These are phyloP conservation scores for Haematococcus lacustris DNA, from an alignment of 139 green algal species.

Conservation along the genomic window DNA sequence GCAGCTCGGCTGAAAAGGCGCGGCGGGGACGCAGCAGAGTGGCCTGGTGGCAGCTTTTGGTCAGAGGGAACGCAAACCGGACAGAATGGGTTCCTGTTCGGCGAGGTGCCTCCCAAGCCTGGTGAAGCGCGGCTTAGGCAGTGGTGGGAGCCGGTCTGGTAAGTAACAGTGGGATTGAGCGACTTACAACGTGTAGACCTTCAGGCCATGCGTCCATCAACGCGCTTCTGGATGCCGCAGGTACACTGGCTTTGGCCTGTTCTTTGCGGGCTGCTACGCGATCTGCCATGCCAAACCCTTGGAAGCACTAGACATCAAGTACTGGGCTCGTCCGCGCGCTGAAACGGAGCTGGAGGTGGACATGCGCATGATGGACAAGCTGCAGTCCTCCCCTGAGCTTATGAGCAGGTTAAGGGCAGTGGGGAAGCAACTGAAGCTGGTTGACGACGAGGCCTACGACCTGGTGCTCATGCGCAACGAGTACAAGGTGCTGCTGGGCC, in stretches of 20 bases:
- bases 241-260: slow-evolving; percentile 25
- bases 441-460: slow-evolving; percentile 39
- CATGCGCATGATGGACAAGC: slow-evolving; percentile 41
- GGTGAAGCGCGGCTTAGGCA: slow-evolving; percentile 69
- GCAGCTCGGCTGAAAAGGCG: not conserved
- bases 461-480: slow-evolving; percentile 42
- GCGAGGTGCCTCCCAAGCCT: slow-evolving; percentile 65
- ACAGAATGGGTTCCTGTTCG: slow-evolving; percentile 70
- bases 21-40: slow-evolving; percentile 24
- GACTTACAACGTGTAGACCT: too few species aligned
- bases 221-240: slow-evolving; percentile 9
- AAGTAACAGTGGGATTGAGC: too few species aligned
- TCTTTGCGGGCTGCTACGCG: slow-evolving; percentile 24
- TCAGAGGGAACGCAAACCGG: slow-evolving; percentile 63
- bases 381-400: slow-evolving; percentile 24
- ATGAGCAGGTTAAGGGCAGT: slow-evolving; percentile 18
- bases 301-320: slow-evolving; percentile 40
- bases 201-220: not conserved
- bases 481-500: slow-evolving; percentile 39
- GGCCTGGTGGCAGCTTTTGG: slow-evolving; percentile 62
- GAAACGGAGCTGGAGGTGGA: slow-evolving; percentile 23
- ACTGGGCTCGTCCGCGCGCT: slow-evolving; percentile 32
- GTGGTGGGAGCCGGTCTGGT: slow-evolving; percentile 83
- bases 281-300: slow-evolving; percentile 38
- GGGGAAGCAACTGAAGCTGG: slow-evolving; percentile 33